Evolutionary conservation across 805 yeast genomes (phyloP), one percentile per base, ranked within the genome.

Genomic region (Ogataea chonburiensis): DNA sequence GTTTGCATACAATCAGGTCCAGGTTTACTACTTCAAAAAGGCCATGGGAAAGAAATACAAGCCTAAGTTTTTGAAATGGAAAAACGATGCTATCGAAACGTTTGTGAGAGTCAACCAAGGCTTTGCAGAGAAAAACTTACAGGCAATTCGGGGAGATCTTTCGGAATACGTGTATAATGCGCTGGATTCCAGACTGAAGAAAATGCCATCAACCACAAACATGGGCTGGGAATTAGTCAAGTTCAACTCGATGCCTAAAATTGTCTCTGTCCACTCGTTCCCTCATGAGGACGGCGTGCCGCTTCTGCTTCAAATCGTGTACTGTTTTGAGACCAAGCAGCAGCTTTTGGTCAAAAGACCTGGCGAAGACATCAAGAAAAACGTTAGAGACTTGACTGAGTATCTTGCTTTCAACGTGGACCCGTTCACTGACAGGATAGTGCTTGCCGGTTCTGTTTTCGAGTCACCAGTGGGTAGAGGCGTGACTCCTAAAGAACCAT

Each of bases 91-190:
- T 6, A 78, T 89, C 49, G 86, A 86, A 49, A 68, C 68, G 33
- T 88, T 79, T 58, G 83, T 82, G 18, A 75, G 75, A 39, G 81
- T 86, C n/a, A 87, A 89, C 63, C 78, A 79, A 52, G 79, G 87
- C 3, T 89, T 89, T 67, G 91, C 95, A 3, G 56, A 67, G 13
- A 68, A 67, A 20, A 68, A 79, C 45, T 53, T 86, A 29, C 64
- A 60, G 21, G 50, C 68, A 10, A 64, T 77, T 9, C 67, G 66
- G 39, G 64, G 67, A 26, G 52, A 60, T 11, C 64, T 79, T 15
- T 70, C 82, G 3, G 65, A 77, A n/a, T 80, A 81, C 77, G 86
- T 79, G 7, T 75, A 70, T 42, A 74, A 73, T 31, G 75, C 86
- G 0, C 55, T 82, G 28, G 61, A 66, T 14, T 65, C 68, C 20